Conservation (phyloP, 306 rosid genomes). For the Castanea crenata region DNA sequence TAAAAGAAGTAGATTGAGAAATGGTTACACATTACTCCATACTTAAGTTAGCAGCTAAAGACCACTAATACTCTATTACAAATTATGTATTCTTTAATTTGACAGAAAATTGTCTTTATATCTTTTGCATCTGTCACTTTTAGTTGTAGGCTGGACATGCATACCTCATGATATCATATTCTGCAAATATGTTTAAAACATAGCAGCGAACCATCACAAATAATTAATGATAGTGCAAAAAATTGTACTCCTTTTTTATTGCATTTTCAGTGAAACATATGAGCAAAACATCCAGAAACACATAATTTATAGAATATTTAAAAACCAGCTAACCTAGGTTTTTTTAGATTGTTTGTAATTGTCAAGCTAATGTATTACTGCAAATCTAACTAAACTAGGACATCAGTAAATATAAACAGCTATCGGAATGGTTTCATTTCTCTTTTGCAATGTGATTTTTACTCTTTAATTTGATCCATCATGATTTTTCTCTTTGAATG, state of each 20-base stretch:
- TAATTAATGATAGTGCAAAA: not conserved
- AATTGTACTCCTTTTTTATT: not conserved
- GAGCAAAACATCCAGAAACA: not conserved
- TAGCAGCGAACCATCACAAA: not conserved
- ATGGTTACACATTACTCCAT: not conserved
- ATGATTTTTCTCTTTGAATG: slow-evolving; percentile 11
- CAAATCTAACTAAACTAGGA: not conserved
- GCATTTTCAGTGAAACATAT: not conserved
- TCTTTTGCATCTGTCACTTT: not conserved
- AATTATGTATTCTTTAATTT: not conserved
- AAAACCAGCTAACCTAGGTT: not conserved
- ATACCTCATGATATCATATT: not conserved
- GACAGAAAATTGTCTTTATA: not conserved
- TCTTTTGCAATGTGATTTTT: not conserved
- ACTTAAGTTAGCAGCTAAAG: not conserved
- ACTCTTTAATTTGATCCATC: not conserved
- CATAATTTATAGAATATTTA: not conserved
- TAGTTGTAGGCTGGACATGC: not conserved
- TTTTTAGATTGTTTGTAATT: not conserved
- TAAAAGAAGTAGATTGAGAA: not conserved
- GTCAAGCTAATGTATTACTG: not conserved
- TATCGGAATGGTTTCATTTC: slow-evolving; percentile 2
- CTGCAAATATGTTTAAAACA: not conserved
- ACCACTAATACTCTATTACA: not conserved
- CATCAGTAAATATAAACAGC: not conserved